A percentile compares a stretch with the other conserved stretches of the same genome.
Conservation (phyloP, 164 flowering plant genomes). For the Sextonia rubra region DNA sequence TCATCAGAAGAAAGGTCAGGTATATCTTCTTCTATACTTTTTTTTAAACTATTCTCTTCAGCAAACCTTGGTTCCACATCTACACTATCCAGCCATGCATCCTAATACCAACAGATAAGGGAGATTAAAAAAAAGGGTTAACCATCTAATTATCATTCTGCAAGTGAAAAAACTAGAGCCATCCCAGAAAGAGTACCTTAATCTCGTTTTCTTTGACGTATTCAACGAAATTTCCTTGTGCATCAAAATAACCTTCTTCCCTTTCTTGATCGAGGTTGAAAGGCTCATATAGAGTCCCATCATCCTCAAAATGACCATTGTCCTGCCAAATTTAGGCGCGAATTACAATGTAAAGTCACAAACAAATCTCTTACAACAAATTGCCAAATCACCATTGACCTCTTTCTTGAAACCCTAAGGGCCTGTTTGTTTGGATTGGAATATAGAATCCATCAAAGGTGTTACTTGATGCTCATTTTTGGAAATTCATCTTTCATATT, state of each 20-base stretch:
- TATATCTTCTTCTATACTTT: conserved; percentile 32
- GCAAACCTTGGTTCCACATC: conserved; percentile 47
- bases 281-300: conserved; percentile 77
- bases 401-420: too few species aligned
- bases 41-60: conserved; percentile 14
- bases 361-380: conserved; percentile 12
- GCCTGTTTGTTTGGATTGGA: too few species aligned
- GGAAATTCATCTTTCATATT: too few species aligned
- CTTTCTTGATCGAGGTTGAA: conserved; percentile 81
- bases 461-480: too few species aligned
- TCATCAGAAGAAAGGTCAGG: conserved; percentile 63
- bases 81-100: conserved; percentile 95
- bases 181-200: conserved; percentile 44
- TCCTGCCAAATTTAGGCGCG: conserved; percentile 50
- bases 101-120: conserved; percentile 38
- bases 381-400: too few species aligned
- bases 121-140: background rate
- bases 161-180: conserved; percentile 3
- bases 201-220: conserved; percentile 53
- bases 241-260: conserved; percentile 96
- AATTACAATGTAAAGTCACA: background rate
- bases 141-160: background rate
- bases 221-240: conserved; percentile 77
- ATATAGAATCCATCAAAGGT: too few species aligned
- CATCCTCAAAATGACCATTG: conserved; percentile 56